Percentiles rank a stretch among this genome's conserved stretches.
These are phyloP conservation scores for Cladophialophora exuberans DNA, from an alignment of 2,329 filamentous ascomycete species.

Conservation along the genomic window DNA sequence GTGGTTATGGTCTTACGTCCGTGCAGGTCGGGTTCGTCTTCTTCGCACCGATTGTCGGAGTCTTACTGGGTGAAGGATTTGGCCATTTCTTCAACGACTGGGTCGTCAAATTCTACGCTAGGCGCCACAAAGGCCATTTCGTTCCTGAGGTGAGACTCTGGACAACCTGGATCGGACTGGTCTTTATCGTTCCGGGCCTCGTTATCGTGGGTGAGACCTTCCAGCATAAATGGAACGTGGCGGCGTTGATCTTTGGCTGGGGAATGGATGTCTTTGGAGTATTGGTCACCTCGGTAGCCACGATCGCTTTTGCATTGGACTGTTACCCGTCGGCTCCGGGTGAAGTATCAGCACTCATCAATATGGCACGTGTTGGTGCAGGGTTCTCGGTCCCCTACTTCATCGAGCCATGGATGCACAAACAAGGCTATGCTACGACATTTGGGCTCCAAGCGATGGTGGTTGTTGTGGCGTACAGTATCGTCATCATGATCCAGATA, in stretches of 20 bases:
- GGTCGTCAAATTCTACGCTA: conserved; percentile 49
- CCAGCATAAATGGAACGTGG: conserved; percentile 54
- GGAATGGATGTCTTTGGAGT: conserved; percentile 51
- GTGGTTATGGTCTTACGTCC: conserved; percentile 52
- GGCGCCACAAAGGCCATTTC: conserved; percentile 53
- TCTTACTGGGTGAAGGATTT: conserved; percentile 55
- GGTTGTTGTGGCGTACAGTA: conserved; percentile 39
- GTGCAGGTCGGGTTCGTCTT: conserved; percentile 59
- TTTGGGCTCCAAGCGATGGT: conserved; percentile 53
- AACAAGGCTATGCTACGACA: conserved; percentile 47
- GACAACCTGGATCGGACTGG: conserved; percentile 50
- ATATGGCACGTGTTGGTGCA: conserved; percentile 51
- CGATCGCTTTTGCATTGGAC: conserved; percentile 57
- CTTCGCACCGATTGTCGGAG: conserved; percentile 59
- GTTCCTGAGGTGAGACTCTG: conserved; percentile 59
- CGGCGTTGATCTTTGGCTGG: conserved; percentile 53
- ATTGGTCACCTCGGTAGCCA: conserved; percentile 43
- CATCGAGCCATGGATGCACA: conserved; percentile 53
- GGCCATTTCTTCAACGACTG: conserved; percentile 62
- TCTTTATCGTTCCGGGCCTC: conserved; percentile 54
- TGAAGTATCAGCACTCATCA: conserved; percentile 57
- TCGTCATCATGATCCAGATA: conserved; percentile 44
- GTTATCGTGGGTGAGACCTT: conserved; percentile 58
- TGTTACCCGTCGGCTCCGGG: conserved; percentile 58
- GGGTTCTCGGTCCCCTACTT: conserved; percentile 54